Evolutionary conservation across 441 rosid genomes (phyloP).

Genomic region (Adansonia gregorii): DNA sequence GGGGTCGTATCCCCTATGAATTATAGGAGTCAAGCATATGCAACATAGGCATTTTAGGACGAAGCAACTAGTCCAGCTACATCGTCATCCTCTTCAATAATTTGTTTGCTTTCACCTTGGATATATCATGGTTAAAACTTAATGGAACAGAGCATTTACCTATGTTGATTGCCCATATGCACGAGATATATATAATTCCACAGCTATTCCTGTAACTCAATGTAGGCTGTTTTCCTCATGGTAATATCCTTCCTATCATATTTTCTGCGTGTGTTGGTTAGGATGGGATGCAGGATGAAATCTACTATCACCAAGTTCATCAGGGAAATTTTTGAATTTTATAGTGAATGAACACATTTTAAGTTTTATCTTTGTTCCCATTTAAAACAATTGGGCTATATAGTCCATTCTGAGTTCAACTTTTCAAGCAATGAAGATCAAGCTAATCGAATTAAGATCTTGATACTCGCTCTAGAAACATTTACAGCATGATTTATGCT

Average conservation of each 20-base stretch:
- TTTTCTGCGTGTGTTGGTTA: slow-evolving; percentile 8
- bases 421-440: slow-evolving; percentile 17
- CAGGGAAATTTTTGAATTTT: slow-evolving; percentile 9
- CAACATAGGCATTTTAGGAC: slow-evolving; percentile 13
- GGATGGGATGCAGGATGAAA: slow-evolving; percentile 7
- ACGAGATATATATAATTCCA: slow-evolving; percentile 8
- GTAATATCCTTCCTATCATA: neutral
- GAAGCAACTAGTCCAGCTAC: neutral
- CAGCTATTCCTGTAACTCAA: slow-evolving; percentile 13
- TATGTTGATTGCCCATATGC: neutral
- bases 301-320: neutral
- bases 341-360: slow-evolving; percentile 14
- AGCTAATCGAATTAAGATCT: slow-evolving; percentile 9
- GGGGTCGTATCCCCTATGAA: slow-evolving; percentile 1
- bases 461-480: slow-evolving; percentile 14
- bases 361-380: neutral
- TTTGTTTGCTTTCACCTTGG: neutral
- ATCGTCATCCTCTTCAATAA: neutral
- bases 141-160: neutral
- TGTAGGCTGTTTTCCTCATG: neutral
- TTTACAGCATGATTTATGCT: slow-evolving; percentile 11
- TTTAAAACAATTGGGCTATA: neutral
- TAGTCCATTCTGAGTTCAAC: slow-evolving; percentile 27
- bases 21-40: neutral
- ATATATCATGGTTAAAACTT: neutral